These are phyloP conservation scores for Solanum paucissectum DNA, from an alignment of 257 asterid genomes.

Conservation along the genomic window DNA sequence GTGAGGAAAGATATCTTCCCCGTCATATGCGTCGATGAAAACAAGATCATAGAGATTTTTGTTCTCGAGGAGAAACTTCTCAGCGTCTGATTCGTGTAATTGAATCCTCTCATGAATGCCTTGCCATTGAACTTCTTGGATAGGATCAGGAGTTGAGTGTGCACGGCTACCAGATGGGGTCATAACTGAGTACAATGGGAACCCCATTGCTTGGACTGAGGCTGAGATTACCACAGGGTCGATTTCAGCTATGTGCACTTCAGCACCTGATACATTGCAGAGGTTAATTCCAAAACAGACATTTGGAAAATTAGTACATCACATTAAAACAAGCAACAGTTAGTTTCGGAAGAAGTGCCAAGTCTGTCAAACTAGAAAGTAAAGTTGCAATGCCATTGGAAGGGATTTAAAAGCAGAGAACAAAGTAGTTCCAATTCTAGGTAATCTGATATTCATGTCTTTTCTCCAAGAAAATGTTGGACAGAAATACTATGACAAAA, in stretches of 20 bases:
- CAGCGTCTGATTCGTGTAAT: slow-evolving; percentile 58
- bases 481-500: background rate
- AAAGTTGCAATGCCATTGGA: background rate
- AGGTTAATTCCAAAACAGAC: background rate
- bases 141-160: slow-evolving; percentile 19
- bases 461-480: background rate
- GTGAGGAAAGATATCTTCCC: slow-evolving; percentile 69
- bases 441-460: background rate
- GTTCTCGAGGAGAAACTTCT: slow-evolving; percentile 49
- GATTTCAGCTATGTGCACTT: slow-evolving; percentile 62
- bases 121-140: slow-evolving; percentile 52
- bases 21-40: slow-evolving; percentile 81
- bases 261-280: slow-evolving; percentile 40
- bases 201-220: slow-evolving; percentile 78
- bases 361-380: background rate
- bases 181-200: slow-evolving; percentile 61
- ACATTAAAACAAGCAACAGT: background rate
- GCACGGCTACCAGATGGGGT: slow-evolving; percentile 40
- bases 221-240: slow-evolving; percentile 85
- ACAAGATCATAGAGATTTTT: slow-evolving; percentile 49
- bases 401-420: background rate
- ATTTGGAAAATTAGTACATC: background rate
- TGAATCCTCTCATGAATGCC: slow-evolving; percentile 70
- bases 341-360: background rate
- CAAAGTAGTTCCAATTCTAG: background rate